A percentile compares a stretch with the other conserved stretches of the same genome.
Evolutionary conservation across 257 asterid genomes (phyloP).

Genomic region (Euphrasia confusa): DNA sequence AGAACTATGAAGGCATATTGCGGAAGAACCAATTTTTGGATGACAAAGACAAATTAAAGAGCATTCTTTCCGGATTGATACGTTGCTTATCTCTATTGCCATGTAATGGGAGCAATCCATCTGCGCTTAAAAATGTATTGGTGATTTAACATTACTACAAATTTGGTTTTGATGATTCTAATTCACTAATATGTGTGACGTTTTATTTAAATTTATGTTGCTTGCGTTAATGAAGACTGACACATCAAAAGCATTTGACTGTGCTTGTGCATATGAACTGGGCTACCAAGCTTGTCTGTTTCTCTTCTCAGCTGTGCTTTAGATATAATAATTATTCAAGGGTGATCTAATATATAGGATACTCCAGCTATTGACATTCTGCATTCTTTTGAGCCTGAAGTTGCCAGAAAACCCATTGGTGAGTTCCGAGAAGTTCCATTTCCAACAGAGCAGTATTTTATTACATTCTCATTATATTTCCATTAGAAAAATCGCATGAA

Average conservation of each 20-base stretch:
- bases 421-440: slow-evolving; percentile 28
- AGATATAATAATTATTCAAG: slow-evolving; percentile 18
- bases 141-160: slow-evolving; percentile 5
- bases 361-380: slow-evolving; percentile 36
- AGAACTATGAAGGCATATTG: slow-evolving; percentile 55
- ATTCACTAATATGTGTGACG: background rate
- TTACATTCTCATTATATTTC: slow-evolving; percentile 2
- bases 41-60: slow-evolving; percentile 71
- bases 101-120: slow-evolving; percentile 40
- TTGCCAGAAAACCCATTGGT: slow-evolving; percentile 47
- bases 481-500: background rate
- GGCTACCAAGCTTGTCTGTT: background rate
- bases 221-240: background rate
- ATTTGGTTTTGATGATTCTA: background rate
- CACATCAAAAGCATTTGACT: slow-evolving; percentile 11
- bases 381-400: slow-evolving; percentile 73
- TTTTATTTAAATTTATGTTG: background rate
- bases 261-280: slow-evolving; percentile 1
- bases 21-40: slow-evolving; percentile 71
- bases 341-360: slow-evolving; percentile 33
- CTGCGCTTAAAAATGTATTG: slow-evolving; percentile 50
- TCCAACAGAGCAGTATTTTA: slow-evolving; percentile 16
- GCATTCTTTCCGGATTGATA: slow-evolving; percentile 56
- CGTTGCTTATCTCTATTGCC: slow-evolving; percentile 81
- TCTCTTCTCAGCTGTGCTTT: slow-evolving; percentile 18